Conservation (phyloP, 495 filamentous ascomycete species). For the Xylaria scruposa region DNA sequence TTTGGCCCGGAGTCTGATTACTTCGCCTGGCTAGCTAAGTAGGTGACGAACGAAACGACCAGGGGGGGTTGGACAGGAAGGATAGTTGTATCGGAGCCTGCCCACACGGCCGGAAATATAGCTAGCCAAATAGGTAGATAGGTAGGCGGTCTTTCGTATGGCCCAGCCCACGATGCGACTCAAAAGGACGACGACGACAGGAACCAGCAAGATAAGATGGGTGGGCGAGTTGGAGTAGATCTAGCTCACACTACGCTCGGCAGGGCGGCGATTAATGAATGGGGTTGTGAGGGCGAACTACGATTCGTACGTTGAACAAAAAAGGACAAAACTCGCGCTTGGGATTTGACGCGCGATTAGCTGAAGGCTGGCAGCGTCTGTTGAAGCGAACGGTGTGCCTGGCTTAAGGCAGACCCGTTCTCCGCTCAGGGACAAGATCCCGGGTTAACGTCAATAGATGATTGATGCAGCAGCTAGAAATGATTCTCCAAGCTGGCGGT, state of each 20-base stretch:
- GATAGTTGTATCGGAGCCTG: conserved; percentile 27
- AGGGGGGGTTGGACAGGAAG: conserved; percentile 24
- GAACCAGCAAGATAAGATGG: conserved; percentile 11
- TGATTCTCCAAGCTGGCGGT: not conserved
- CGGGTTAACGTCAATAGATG: conserved; percentile 6
- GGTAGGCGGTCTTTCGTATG: conserved; percentile 29
- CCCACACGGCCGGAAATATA: conserved; percentile 23
- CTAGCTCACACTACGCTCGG: not conserved
- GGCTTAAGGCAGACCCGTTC: conserved; percentile 8
- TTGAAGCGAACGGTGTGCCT: conserved; percentile 36
- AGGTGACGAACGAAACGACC: conserved; percentile 21
- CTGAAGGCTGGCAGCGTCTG: conserved; percentile 44
- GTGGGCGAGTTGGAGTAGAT: conserved; percentile 28
- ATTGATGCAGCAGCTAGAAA: conserved; percentile 8
- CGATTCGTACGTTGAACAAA: conserved; percentile 7
- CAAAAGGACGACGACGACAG: conserved; percentile 22
- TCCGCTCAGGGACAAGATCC: conserved; percentile 28
- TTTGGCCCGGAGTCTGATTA: conserved; percentile 23
- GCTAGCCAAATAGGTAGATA: conserved; percentile 19
- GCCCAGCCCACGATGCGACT: conserved; percentile 42
- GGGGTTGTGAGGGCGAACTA: not conserved
- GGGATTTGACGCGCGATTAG: conserved; percentile 58
- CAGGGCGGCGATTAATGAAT: conserved; percentile 11
- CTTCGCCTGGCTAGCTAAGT: conserved; percentile 20
- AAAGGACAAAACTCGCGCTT: conserved; percentile 37